Percentiles rank a stretch among this genome's conserved stretches.
Evolutionary conservation across 1,284 basidiomycete genomes (phyloP).

Genomic region (Pseudozyma sp.): DNA sequence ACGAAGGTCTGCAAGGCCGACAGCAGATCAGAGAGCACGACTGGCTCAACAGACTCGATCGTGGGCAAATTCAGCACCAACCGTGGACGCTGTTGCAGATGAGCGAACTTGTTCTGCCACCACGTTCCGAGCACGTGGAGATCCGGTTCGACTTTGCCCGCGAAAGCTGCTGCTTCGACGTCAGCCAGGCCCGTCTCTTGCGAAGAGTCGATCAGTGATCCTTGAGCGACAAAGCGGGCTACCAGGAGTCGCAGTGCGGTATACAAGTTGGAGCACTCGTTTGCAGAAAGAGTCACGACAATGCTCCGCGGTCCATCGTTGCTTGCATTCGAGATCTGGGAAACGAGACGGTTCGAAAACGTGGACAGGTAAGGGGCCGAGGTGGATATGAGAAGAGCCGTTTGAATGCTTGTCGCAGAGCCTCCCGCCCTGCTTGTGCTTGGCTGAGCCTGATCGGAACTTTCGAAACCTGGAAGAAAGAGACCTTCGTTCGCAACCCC

Average conservation of each 20-base stretch:
- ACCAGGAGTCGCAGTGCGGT: conserved; percentile 43
- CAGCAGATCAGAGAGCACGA: conserved; percentile 44
- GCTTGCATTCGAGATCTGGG: conserved; percentile 28
- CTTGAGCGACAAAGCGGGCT: conserved; percentile 47
- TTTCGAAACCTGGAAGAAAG: conserved; percentile 44
- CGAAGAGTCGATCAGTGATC: conserved; percentile 2
- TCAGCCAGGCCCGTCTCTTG: conserved; percentile 4
- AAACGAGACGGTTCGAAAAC: conserved; percentile 40
- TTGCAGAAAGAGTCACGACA: conserved; percentile 42
- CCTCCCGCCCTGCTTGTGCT: background rate
- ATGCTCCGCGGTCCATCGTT: conserved; percentile 12
- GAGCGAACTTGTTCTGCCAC: conserved; percentile 31
- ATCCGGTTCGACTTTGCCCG: conserved; percentile 41
- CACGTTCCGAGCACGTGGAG: conserved; percentile 30
- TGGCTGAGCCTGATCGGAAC: background rate
- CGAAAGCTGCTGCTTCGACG: conserved; percentile 32
- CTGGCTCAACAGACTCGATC: conserved; percentile 45
- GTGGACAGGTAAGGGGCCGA: conserved; percentile 40
- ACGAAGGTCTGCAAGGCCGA: conserved; percentile 45
- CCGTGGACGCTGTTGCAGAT: background rate
- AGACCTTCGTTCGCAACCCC: conserved; percentile 20
- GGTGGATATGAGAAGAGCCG: conserved; percentile 44
- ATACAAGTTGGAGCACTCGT: conserved; percentile 45
- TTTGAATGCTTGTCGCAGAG: conserved; percentile 36
- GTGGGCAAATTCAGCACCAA: conserved; percentile 40